A percentile compares a stretch with the other conserved stretches of the same genome.
Conservation (phyloP, 2,329 filamentous ascomycete species). For the Aureobasidium sp. region DNA sequence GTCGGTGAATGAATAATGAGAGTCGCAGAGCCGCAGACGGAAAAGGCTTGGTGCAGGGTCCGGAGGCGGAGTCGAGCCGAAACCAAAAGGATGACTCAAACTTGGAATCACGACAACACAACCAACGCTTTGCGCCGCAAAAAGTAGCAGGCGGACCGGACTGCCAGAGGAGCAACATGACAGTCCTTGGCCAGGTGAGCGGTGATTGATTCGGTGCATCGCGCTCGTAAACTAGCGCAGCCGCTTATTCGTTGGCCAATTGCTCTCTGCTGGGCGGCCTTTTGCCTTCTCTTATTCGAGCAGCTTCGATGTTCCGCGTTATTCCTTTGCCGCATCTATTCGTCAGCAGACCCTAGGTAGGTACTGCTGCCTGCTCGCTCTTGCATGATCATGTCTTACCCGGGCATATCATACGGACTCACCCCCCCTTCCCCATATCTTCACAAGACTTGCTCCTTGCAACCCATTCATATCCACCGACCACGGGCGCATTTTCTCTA, state of each 20-base stretch:
- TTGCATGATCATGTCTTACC: slow-evolving; percentile 10
- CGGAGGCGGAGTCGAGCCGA: slow-evolving; percentile 5
- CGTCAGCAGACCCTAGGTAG: slow-evolving; percentile 12
- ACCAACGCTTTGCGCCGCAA: slow-evolving; percentile 8
- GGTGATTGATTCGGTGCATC: not conserved
- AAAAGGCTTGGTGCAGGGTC: slow-evolving; percentile 7
- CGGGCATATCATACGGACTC: slow-evolving; percentile 8
- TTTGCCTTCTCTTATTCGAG: slow-evolving; percentile 11
- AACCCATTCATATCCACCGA: not conserved
- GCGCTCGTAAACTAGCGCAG: slow-evolving; percentile 4
- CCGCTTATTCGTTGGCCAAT: slow-evolving; percentile 9
- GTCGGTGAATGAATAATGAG: slow-evolving; percentile 6
- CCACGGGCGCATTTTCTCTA: not conserved
- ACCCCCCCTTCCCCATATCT: slow-evolving; percentile 8
- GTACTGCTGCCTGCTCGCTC: slow-evolving; percentile 10
- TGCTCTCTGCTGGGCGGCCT: not conserved
- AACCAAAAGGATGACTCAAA: slow-evolving; percentile 9
- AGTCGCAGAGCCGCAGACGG: slow-evolving; percentile 8
- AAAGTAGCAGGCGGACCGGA: slow-evolving; percentile 2
- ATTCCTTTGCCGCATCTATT: slow-evolving; percentile 12
- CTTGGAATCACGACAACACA: slow-evolving; percentile 7
- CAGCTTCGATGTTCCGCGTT: slow-evolving; percentile 11
- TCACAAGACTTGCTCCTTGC: slow-evolving; percentile 4
- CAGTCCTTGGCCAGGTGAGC: not conserved
- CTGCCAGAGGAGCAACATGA: not conserved